Base-by-base conservation (phyloP, 2,329 filamentous ascomycete genomes). In the Colletotrichum sp. region DNA sequence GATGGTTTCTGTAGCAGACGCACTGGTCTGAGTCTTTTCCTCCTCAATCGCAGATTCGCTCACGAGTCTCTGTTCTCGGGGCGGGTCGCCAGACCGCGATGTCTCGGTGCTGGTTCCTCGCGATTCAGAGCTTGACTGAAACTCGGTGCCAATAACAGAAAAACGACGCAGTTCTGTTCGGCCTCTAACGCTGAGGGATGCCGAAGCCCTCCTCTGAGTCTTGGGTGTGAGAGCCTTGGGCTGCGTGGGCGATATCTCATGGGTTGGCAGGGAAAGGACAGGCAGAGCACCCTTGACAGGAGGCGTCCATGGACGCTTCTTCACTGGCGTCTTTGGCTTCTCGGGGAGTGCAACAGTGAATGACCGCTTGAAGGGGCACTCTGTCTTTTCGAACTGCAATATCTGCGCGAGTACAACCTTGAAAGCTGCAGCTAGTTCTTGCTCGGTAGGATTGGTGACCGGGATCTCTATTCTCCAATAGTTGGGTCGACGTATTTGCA, bases 381-480 rank as follows among this genome's bases (percentile, higher is more conserved):
- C 91, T 0, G 96, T 98, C 81, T 95, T 95, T 84, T 98, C 96
- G 81, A 97, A 98, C 78, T 94, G 93, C 62, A 98, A 87, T 16
- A 98, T 92, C 77, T 92, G 92, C 69, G 90, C 90, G 32, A 98
- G 85, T 10, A 95, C 93, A 13, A 87, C 87, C 80, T 95, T 95
- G 78, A 98, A 87, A 44, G 92, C 89, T 70, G 91, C 89, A 6
- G 95, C 92, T 78, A 91, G 90, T 59, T 88, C 85, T 78, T 90
- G 88, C 78, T 96, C 93, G 26, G 93, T 91, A 3, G 90, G 86
- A 1, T 91, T 91, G 44, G 88, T 88, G 18, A 92, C 90, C 0
- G 95, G 95, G 8, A 98, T 86, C 82, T 98, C 96, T 80, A 98
- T 97, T 78, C 96, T 93, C 90, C 97, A 98, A 84, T 97, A 98